Conservation (phyloP, 768 basidiomycete genomes). For the Auriscalpium microsporum region DNA sequence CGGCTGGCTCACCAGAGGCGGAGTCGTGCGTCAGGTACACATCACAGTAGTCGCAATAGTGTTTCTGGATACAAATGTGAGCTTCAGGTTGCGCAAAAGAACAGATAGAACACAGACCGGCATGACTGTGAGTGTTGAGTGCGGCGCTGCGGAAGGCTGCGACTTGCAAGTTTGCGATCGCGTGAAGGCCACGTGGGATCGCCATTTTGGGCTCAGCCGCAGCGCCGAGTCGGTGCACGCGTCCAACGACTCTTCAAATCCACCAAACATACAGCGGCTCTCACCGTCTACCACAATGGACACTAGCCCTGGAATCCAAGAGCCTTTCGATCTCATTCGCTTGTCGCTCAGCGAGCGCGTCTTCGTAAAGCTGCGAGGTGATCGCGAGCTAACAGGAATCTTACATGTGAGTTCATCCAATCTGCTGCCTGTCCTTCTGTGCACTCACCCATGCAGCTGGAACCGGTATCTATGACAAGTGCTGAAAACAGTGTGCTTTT, state of each 20-base stretch:
- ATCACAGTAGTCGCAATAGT: slow-evolving; percentile 91
- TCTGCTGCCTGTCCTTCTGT: slow-evolving; percentile 5
- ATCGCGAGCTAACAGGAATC: slow-evolving; percentile 84
- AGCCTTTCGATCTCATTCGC: slow-evolving; percentile 95
- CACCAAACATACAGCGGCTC: background rate
- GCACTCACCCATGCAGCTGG: background rate
- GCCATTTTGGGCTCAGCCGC: background rate
- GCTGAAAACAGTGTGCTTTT: slow-evolving; percentile 10
- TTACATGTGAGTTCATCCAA: slow-evolving; percentile 64
- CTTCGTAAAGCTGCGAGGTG: slow-evolving; percentile 94
- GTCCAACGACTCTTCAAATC: background rate
- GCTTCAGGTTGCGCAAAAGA: slow-evolving; percentile 6
- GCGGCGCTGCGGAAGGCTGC: too few relatives aligned
- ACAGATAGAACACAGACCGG: slow-evolving; percentile 39
- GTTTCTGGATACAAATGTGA: slow-evolving; percentile 48
- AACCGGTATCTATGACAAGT: background rate
- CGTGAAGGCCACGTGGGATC: slow-evolving; percentile 4
- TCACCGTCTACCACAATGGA: slow-evolving; percentile 40
- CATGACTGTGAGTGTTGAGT: slow-evolving; percentile 34
- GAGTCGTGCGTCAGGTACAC: slow-evolving; percentile 94
- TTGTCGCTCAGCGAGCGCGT: slow-evolving; percentile 96
- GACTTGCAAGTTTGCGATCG: background rate
- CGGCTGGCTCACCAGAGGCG: slow-evolving; percentile 57
- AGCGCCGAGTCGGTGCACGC: background rate
- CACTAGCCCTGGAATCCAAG: slow-evolving; percentile 71